Base-by-base conservation (phyloP, 2,329 filamentous ascomycete genomes). In the Fusarium bactridioides region DNA sequence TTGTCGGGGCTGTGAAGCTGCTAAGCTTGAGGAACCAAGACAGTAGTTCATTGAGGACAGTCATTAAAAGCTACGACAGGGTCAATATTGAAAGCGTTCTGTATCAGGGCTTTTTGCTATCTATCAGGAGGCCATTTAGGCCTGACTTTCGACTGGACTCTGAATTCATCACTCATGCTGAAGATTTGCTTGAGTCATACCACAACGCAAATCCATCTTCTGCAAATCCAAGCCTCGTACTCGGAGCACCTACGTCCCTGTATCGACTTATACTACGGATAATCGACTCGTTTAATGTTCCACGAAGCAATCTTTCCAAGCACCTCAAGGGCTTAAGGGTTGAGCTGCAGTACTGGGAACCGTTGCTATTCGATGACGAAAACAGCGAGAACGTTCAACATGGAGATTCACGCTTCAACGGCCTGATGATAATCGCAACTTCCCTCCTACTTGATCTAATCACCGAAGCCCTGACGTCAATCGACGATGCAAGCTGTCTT, bases 401-500 rank as follows among this genome's bases (percentile, higher is more conserved):
- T 13, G 23, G 23, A 4, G 23, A 44, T 13, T 25, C 23, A 18
- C 9, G 8, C 15, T 60, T 53, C 27, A 33, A 60, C 4, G 45
- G n/a, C n/a, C 0, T 60, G 13, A 53, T 60, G 8, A 53, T 53
- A n/a, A n/a, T 60, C 2, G 45, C 56, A 41, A 23, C 35, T 4
- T 60, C 45, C 2, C 56, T 60, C 15, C 35, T 60, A 1, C n/a
- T 60, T 11, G 56, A 53, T 23, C 27, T 53, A 7, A 51, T 51
- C 1, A 23, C 25, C 2, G 55, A 57, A 12, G 6, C 27, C 3
- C 21, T 48, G 27, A 4, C 13, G 10, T 4, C 27, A n/a, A 1
- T 0, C 0, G 19, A 31, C 8, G 27, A 29, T n/a, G 3, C 19
- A n/a, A 13, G 16, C 0, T n/a, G 3, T 48, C 45, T 13, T 1